phyloP scores from a whole-genome alignment of 345 rosid species.

The Camelina neglecta region DNA sequence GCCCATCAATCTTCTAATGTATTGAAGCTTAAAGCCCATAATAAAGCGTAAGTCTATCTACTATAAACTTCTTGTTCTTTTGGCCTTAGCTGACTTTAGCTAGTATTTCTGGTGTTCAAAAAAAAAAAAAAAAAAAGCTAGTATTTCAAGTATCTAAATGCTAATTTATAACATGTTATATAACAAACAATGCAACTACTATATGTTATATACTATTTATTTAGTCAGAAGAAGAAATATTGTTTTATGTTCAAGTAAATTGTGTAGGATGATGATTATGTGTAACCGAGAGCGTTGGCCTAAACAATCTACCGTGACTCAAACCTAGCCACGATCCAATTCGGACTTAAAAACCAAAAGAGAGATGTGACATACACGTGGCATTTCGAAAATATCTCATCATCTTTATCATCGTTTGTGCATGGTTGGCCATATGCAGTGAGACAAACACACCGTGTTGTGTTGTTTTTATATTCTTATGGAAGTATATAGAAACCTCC shows the following conservation, averaged over 20 bases:
- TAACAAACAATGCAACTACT: neutral
- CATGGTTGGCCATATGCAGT: slow-evolving; percentile 13
- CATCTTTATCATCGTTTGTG: neutral
- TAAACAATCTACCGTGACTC: neutral
- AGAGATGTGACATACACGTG: slow-evolving; percentile 2
- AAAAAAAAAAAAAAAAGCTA: neutral
- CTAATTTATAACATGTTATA: neutral
- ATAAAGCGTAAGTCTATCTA: neutral
- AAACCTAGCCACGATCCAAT: slow-evolving; percentile 7
- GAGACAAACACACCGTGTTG: slow-evolving; percentile 4
- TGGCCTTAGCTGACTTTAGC: neutral
- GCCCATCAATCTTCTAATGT: slow-evolving; percentile 20
- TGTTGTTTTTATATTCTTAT: neutral
- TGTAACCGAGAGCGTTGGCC: slow-evolving; percentile 11
- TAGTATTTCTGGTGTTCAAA: no score
- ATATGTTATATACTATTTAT: neutral
- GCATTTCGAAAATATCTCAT: slow-evolving; percentile 6
- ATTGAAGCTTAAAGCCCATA: neutral
- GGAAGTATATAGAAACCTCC: slow-evolving; percentile 28
- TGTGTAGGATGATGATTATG: slow-evolving; percentile 21
- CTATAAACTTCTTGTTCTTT: neutral
- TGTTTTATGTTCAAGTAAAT: neutral
- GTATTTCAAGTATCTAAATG: neutral
- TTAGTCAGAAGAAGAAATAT: neutral
- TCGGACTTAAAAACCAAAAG: neutral